Evolutionary conservation across 345 rosid species (phyloP), one percentile per base, ranked within the genome.

Genomic region (Eucalyptus sideroxylon): DNA sequence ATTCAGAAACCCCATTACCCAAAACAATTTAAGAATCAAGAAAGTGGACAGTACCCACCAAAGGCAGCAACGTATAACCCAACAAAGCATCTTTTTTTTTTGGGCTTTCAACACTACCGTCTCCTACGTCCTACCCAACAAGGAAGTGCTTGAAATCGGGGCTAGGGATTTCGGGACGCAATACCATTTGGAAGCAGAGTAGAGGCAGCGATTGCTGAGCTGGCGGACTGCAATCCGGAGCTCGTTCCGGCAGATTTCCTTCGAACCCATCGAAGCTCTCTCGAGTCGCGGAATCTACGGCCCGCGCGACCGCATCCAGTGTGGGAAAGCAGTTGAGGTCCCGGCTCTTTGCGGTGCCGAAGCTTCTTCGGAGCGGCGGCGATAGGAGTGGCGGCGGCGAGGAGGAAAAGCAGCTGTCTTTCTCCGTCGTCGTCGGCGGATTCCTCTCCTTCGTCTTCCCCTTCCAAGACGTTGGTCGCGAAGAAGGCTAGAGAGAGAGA

Each of bases 221-320:
- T 97, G 99, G 86, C 95, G 94, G 88, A 96, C 93, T 60, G 99
- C 99, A 69, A 94, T 89, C 82, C 98, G 95, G 34, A 96, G 96
- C 91, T 98, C 99, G 88, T 47, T 93, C 88, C 99, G 94, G 93
- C 98, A 98, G 89, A 45, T 95, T 85, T 97, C 99, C 91, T 95
- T 98, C 10, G 98, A 93, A 91, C 93, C 94, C 99, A 98, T 97
- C 34, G 91, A 53, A 82, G 89, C 45, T 37, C 83, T 72, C 87
- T 14, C 83, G 83, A 72, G 0, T 37, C 45, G 45, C 45, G 83
- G 83, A 72, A 72, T 60, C 72, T 34, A 69, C 44, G 19, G 34
- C 44, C 11, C 3, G 81, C 6, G 19, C 81, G 82, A 69, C 42
- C 24, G 24, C 82, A 69, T 69, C 9, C 44, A 34, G 82, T 37